Conservation (phyloP, 2,329 filamentous ascomycete species). For the Paecilomyces dactylethromorphus region DNA sequence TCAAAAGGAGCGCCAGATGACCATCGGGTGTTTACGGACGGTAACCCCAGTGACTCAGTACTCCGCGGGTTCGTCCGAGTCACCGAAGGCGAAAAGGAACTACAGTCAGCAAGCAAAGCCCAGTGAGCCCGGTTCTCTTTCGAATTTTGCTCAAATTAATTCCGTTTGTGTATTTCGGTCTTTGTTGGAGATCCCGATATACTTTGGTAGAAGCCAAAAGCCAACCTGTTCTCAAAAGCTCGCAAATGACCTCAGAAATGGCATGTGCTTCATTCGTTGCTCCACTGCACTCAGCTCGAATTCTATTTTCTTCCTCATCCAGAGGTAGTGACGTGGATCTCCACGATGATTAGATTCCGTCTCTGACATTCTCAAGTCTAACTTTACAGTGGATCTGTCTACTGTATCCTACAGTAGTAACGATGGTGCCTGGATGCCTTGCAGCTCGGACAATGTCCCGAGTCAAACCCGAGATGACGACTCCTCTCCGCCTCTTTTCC, state of each 20-base stretch:
- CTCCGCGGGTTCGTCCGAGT: not conserved
- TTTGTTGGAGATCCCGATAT: not conserved
- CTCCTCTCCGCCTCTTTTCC: not conserved
- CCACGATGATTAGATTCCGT: not conserved
- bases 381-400: not conserved
- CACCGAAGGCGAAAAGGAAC: not conserved
- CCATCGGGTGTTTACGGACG: not conserved
- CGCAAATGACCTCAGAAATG: not conserved
- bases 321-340: not conserved
- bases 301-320: not conserved
- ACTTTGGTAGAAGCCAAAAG: not conserved
- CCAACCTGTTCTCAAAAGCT: not conserved
- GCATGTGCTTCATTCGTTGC: not conserved
- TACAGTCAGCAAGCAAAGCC: not conserved
- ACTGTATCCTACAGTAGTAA: not conserved
- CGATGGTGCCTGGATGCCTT: not conserved
- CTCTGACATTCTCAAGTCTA: not conserved
- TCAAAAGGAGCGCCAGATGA: not conserved
- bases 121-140: not conserved
- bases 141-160: not conserved
- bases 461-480: not conserved
- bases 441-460: not conserved
- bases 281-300: not conserved
- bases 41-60: not conserved
- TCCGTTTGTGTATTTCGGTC: not conserved